Evolutionary conservation across 208 protist genomes (phyloP).

Genomic region (Trypanosoma boissoni): DNA sequence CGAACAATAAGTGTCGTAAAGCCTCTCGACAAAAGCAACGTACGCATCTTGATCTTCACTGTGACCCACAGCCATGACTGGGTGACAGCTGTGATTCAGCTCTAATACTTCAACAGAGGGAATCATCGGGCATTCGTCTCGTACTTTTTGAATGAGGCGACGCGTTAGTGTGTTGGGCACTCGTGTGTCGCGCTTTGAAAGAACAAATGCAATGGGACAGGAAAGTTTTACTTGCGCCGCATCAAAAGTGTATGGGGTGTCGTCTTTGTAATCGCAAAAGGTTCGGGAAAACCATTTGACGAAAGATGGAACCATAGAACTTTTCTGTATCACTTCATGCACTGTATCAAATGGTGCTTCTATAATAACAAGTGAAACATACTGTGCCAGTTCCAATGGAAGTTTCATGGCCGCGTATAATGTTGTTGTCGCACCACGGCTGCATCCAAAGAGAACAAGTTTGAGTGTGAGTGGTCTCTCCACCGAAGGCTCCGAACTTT

Average conservation of each 20-base stretch:
- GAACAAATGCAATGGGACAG: constrained; percentile 83
- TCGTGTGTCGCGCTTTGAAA: constrained; percentile 59
- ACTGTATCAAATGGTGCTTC: constrained; percentile 86
- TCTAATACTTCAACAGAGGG: constrained; percentile 78
- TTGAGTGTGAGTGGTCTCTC: constrained; percentile 24
- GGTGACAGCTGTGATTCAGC: constrained; percentile 71
- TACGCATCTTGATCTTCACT: constrained; percentile 81
- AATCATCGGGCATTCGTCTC: constrained; percentile 61
- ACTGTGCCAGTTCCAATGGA: constrained; percentile 37
- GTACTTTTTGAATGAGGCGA: constrained; percentile 60
- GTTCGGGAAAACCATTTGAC: constrained; percentile 60
- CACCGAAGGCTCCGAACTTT: background rate
- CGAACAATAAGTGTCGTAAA: constrained; percentile 75
- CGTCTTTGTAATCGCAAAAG: constrained; percentile 69
- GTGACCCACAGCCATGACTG: constrained; percentile 68
- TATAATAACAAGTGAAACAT: constrained; percentile 81
- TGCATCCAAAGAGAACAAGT: constrained; percentile 84
- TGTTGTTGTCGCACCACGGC: constrained; percentile 74
- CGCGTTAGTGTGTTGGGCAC: constrained; percentile 73
- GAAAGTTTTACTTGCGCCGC: constrained; percentile 43
- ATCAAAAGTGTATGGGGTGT: constrained; percentile 58
- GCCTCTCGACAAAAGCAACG: constrained; percentile 69
- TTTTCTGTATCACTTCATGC: constrained; percentile 64
- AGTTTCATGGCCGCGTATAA: constrained; percentile 85
- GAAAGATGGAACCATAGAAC: constrained; percentile 54